Evolutionary conservation across 257 asterid species (phyloP), one percentile per base, ranked within the genome.

Genomic region (Cordia subcordata): DNA sequence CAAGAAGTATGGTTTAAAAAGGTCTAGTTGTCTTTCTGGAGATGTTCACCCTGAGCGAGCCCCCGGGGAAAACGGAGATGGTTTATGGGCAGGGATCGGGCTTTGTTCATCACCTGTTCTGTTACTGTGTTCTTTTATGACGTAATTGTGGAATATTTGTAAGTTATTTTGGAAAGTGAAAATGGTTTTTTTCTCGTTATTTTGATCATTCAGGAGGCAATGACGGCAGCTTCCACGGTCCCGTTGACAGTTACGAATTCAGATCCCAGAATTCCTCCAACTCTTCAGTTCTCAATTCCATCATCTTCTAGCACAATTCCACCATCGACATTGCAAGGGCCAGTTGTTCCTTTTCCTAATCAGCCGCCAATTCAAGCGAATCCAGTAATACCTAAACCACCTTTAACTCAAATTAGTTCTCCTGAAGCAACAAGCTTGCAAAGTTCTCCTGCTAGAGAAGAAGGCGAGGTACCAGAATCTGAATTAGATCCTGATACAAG

Each of bases 401-500:
- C 87, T 16, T 20, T 72, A 49, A 67, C 80, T 63, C 96, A 74
- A 68, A 58, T 74, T 68, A 68, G 73, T 55, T 85, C 82, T 62
- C 82, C 68, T 57, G 99, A 89, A 37, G 53, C 71, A 63, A 59
- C 79, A 55, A 71, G 66, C 59, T 63, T 82, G 76, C 92, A 69
- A 50, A 74, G 79, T 67, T 86, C 97, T 74, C 95, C 99, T 61
- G 97, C 96, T 66, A 81, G 86, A 72, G 99, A 93, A 85, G 99
- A 93, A 74, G 99, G 99, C 32, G 99, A 93, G 79, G 94, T 93
- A 32, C 95, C 96, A 13, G 99, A 93, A 74, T 93, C 96, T 72
- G 99, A 93, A 80, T 64, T 93, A 68, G 97, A 93, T 83, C 99
- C 97, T 16, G 99, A 93, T 70, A 93, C 96, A 39, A 93, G 97